phyloP scores from a whole-genome alignment of 805 yeast species.

The Candida nemodendra region DNA sequence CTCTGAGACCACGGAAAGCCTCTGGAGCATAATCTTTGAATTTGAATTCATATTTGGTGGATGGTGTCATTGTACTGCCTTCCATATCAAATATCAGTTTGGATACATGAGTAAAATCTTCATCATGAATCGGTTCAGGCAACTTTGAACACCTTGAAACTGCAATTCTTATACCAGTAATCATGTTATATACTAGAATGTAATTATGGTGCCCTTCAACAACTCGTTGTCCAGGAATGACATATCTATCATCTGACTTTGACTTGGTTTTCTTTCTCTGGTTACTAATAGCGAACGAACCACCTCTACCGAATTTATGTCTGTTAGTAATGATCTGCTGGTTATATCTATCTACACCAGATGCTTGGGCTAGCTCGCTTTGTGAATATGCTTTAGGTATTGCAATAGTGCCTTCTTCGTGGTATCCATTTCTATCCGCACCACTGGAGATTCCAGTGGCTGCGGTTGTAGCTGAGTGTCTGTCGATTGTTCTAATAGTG shows the following conservation, averaged over 20 bases:
- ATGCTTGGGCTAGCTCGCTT: conserved; percentile 10
- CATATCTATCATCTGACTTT: conserved; percentile 29
- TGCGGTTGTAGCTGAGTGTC: conserved; percentile 8
- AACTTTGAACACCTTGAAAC: conserved; percentile 89
- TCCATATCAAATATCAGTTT: conserved; percentile 83
- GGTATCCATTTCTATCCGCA: conserved; percentile 26
- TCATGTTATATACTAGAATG: conserved; percentile 94
- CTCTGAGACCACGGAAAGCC: conserved; percentile 83
- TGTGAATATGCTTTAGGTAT: conserved; percentile 30
- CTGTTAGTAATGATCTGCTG: conserved; percentile 12
- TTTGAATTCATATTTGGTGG: conserved; percentile 92
- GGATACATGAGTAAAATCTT: conserved; percentile 69
- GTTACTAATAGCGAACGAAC: conserved; percentile 22
- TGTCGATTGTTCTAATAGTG: conserved; percentile 12
- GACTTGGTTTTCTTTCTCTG: conserved; percentile 22
- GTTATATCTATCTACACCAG: conserved; percentile 22
- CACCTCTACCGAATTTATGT: conserved; percentile 20
- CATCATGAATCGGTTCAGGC: conserved; percentile 66
- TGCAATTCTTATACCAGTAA: conserved; percentile 94
- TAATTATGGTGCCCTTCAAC: conserved; percentile 89
- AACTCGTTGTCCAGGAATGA: conserved; percentile 31
- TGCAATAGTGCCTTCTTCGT: conserved; percentile 27
- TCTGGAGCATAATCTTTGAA: conserved; percentile 96
- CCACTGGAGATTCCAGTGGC: conserved; percentile 21
- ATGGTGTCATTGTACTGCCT: conserved; percentile 88